phyloP scores from a whole-genome alignment of 768 basidiomycete species.

The Podaxis sp. region DNA sequence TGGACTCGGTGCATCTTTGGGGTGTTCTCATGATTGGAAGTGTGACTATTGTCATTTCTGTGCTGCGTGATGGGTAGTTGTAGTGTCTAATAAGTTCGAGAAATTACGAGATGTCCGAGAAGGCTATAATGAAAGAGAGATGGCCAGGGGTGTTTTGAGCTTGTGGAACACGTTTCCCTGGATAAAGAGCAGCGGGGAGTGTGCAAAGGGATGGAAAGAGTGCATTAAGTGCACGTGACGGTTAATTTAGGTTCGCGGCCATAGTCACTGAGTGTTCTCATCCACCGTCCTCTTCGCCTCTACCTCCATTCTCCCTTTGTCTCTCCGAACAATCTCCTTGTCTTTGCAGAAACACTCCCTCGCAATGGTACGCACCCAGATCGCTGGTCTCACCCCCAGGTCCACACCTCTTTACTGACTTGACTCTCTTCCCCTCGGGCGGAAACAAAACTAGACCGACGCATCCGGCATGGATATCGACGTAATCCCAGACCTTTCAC shows the following conservation, averaged over 20 bases:
- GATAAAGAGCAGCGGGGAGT: neutral
- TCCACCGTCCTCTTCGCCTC: neutral
- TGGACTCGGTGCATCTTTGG: conserved; percentile 7
- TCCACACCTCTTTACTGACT: conserved; percentile 3
- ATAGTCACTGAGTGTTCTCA: conserved; percentile 12
- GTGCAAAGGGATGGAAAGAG: neutral
- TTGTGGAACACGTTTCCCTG: neutral
- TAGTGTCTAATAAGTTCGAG: neutral
- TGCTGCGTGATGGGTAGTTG: neutral
- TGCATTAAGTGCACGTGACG: conserved; percentile 10
- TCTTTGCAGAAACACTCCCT: neutral
- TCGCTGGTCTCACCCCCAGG: neutral
- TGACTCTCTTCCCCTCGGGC: neutral
- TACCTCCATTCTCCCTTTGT: conserved; percentile 12
- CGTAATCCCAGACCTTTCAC: neutral
- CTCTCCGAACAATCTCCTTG: conserved; percentile 12
- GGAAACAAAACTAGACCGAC: conserved; percentile 11
- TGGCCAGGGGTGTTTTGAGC: neutral
- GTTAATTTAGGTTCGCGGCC: conserved; percentile 16
- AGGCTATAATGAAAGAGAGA: neutral
- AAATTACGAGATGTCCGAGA: neutral
- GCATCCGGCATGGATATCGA: conserved; percentile 15
- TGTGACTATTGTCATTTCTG: neutral
- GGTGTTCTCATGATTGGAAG: conserved; percentile 4
- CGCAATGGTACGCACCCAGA: conserved; percentile 3